These are phyloP conservation scores for Hansenula lynferdii DNA, from an alignment of 1,139 yeast genomes.

Conservation along the genomic window DNA sequence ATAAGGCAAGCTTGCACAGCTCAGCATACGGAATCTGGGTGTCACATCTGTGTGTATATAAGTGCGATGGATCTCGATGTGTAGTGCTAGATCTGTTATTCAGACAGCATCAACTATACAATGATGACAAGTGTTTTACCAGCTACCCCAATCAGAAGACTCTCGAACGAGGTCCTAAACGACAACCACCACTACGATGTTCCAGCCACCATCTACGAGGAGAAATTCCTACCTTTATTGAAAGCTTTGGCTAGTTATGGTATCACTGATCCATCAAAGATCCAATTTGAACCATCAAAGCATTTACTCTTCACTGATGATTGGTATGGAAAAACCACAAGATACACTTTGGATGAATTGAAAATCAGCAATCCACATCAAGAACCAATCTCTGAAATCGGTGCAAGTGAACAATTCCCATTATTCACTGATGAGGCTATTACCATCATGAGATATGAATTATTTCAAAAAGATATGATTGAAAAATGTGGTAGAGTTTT, in stretches of 20 bases:
- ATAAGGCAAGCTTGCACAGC: too few relatives aligned
- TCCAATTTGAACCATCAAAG: constrained; percentile 36
- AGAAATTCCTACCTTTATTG: constrained; percentile 5
- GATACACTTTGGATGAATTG: constrained; percentile 44
- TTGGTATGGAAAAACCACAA: constrained; percentile 31
- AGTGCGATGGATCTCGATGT: too few relatives aligned
- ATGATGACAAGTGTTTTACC: too few relatives aligned
- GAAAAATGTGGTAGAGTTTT: constrained; percentile 38
- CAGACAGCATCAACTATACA: too few relatives aligned
- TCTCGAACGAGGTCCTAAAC: background rate
- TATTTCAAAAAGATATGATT: constrained; percentile 40
- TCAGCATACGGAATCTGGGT: too few relatives aligned
- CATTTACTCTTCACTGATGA: constrained; percentile 39
- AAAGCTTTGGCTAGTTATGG: constrained; percentile 7
- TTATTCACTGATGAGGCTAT: constrained; percentile 54
- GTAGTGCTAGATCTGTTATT: too few relatives aligned
- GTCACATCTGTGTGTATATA: too few relatives aligned
- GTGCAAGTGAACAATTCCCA: constrained; percentile 54
- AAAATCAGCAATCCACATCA: constrained; percentile 25
- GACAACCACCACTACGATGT: constrained; percentile 1
- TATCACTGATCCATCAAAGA: constrained; percentile 5
- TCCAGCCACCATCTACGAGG: background rate
- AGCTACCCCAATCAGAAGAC: background rate
- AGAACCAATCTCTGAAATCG: constrained; percentile 38
- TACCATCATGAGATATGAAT: constrained; percentile 48